Evolutionary conservation across 2,329 filamentous ascomycete species (phyloP).

Genomic region (Geosmithia morbida): DNA sequence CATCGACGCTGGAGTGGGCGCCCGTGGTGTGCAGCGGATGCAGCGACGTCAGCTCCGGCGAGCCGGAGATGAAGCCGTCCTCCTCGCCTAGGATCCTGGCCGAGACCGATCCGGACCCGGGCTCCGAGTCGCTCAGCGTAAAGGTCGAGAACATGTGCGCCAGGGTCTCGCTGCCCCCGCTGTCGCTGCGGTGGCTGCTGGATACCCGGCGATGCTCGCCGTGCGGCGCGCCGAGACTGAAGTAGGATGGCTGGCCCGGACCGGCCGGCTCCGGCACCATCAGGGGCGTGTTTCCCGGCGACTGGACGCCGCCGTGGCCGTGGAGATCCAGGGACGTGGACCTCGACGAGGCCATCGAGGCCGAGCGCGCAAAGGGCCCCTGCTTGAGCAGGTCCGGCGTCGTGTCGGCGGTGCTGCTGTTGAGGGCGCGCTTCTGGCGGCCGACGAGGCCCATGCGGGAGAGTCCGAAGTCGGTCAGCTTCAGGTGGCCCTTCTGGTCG

Average conservation of each 20-base stretch:
- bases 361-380: conserved; percentile 74
- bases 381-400: conserved; percentile 86
- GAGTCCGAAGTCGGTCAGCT: conserved; percentile 92
- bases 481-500: conserved; percentile 90
- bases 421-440: conserved; percentile 86
- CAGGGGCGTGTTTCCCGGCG: conserved; percentile 71
- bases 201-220: conserved; percentile 57
- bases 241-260: conserved; percentile 82
- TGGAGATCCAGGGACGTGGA: conserved; percentile 91
- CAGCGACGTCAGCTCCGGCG: conserved; percentile 51
- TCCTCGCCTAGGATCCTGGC: conserved; percentile 55
- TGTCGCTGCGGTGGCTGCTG: conserved; percentile 71
- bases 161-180: conserved; percentile 75
- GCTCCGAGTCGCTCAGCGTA: conserved; percentile 44
- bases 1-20: conserved; percentile 14
- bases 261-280: conserved; percentile 60
- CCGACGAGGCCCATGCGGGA: conserved; percentile 96
- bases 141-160: conserved; percentile 71
- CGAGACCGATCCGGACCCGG: conserved; percentile 19
- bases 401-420: conserved; percentile 60
- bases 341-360: conserved; percentile 77
- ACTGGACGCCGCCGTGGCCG: conserved; percentile 41
- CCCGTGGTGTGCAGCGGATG: background rate
- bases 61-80: conserved; percentile 56
- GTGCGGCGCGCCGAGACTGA: conserved; percentile 50